Percentiles rank a stretch among this genome's conserved stretches.
phyloP scores from a whole-genome alignment of 2,329 filamentous ascomycete species.

The Emydomyces testavorans region DNA sequence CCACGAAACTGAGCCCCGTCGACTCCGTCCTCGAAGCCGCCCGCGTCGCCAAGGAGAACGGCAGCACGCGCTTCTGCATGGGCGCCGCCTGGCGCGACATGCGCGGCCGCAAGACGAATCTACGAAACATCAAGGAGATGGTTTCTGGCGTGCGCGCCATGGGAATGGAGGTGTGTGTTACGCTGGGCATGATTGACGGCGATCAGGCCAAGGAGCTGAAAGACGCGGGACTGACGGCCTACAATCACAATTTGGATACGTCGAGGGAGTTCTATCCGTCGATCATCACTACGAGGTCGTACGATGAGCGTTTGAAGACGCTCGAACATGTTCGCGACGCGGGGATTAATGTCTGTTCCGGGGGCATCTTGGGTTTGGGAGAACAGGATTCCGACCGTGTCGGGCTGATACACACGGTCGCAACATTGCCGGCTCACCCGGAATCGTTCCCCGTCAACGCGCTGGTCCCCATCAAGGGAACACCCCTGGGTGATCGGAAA shows the following conservation, averaged over 20 bases:
- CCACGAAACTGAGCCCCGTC: conserved; percentile 66
- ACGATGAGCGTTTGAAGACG: conserved; percentile 76
- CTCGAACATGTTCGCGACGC: conserved; percentile 70
- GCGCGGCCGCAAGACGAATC: conserved; percentile 71
- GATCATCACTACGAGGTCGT: conserved; percentile 73
- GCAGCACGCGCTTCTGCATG: conserved; percentile 89
- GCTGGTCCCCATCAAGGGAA: conserved; percentile 81
- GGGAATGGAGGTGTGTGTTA: conserved; percentile 90
- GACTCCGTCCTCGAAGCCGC: conserved; percentile 72
- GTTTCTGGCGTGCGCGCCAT: conserved; percentile 65
- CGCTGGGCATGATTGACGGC: conserved; percentile 79
- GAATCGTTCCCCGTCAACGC: conserved; percentile 89
- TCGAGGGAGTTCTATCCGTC: conserved; percentile 78
- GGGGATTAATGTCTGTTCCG: conserved; percentile 81
- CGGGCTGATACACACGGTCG: conserved; percentile 70
- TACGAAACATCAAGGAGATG: conserved; percentile 80
- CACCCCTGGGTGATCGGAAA: conserved; percentile 63
- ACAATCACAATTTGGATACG: conserved; percentile 92
- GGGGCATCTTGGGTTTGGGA: conserved; percentile 75
- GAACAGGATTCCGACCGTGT: conserved; percentile 69
- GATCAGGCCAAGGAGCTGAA: conserved; percentile 72
- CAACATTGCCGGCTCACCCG: conserved; percentile 68
- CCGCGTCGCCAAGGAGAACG: conserved; percentile 64
- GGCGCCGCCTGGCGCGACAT: conserved; percentile 90
- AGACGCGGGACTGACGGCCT: conserved; percentile 72